Conservation (phyloP, 257 asterid genomes). For the Solanum pennellii region DNA sequence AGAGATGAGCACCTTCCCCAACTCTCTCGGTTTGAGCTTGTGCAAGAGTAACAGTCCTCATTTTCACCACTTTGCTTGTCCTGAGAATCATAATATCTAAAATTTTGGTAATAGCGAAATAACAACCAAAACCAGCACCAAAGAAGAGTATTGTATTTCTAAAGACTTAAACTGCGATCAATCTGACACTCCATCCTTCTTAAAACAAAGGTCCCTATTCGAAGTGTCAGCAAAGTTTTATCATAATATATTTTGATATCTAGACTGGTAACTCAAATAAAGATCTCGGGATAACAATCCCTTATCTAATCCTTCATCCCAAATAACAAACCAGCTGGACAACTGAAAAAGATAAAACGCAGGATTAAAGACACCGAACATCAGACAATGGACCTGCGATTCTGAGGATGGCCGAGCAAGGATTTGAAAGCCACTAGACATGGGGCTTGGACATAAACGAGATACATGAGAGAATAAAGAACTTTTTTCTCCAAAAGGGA, state of each 20-base stretch:
- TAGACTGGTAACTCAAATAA: background rate
- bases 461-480: background rate
- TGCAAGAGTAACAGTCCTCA: slow-evolving; percentile 86
- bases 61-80: slow-evolving; percentile 49
- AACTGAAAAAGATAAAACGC: background rate
- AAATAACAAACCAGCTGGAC: background rate
- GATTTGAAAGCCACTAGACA: background rate
- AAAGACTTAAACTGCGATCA: background rate
- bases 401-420: background rate
- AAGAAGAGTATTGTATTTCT: background rate
- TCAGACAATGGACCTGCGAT: background rate
- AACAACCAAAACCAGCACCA: background rate
- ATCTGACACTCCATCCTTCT: background rate
- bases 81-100: slow-evolving; percentile 14
- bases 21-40: slow-evolving; percentile 92
- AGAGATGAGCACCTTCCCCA: slow-evolving; percentile 98
- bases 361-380: background rate
- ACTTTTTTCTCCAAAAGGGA: background rate
- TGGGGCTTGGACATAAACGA: background rate
- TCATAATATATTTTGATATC: background rate
- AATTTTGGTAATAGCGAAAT: background rate
- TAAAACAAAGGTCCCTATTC: background rate
- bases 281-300: background rate
- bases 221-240: background rate
- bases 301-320: background rate